Percentiles rank a stretch among this genome's conserved stretches.
phyloP scores from a whole-genome alignment of 371 early-diverging fungal genomes.

The Basidiobolus meristosporus region DNA sequence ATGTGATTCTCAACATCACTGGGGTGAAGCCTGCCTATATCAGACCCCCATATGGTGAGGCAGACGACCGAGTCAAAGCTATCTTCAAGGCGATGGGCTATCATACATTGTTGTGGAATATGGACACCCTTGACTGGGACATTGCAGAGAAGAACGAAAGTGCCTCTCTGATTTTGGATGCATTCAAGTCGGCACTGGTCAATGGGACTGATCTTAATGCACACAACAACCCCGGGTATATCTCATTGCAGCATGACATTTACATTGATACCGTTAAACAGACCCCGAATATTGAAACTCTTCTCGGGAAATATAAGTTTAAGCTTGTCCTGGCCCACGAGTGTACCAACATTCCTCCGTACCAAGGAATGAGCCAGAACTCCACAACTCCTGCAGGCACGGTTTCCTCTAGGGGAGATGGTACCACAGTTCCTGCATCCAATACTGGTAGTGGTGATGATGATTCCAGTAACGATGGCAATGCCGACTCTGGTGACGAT shows the following conservation, averaged over 20 bases:
- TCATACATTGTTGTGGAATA: background rate
- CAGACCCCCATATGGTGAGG: slow-evolving; percentile 16
- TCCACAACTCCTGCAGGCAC: too few species aligned
- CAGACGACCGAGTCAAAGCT: background rate
- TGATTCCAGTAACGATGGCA: too few species aligned
- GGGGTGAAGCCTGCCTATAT: slow-evolving; percentile 14
- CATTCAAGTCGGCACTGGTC: background rate
- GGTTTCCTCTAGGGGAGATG: too few species aligned
- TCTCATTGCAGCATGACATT: slow-evolving; percentile 1
- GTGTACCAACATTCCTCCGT: too few species aligned
- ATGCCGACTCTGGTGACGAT: too few species aligned
- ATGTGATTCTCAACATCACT: slow-evolving; percentile 10
- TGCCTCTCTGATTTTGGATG: background rate
- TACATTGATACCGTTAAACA: background rate
- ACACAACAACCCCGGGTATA: background rate
- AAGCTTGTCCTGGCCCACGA: too few species aligned
- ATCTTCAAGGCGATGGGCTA: slow-evolving; percentile 1
- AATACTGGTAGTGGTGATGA: too few species aligned
- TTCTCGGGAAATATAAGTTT: too few species aligned
- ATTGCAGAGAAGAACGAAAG: background rate
- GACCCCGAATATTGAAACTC: too few species aligned
- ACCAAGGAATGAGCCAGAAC: too few species aligned
- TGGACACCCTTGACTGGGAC: background rate
- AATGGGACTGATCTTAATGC: background rate
- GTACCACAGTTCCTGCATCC: too few species aligned